Evolutionary conservation across 495 filamentous ascomycete species (phyloP), one percentile per base, ranked within the genome.

Genomic region (Aspergillus campestris): DNA sequence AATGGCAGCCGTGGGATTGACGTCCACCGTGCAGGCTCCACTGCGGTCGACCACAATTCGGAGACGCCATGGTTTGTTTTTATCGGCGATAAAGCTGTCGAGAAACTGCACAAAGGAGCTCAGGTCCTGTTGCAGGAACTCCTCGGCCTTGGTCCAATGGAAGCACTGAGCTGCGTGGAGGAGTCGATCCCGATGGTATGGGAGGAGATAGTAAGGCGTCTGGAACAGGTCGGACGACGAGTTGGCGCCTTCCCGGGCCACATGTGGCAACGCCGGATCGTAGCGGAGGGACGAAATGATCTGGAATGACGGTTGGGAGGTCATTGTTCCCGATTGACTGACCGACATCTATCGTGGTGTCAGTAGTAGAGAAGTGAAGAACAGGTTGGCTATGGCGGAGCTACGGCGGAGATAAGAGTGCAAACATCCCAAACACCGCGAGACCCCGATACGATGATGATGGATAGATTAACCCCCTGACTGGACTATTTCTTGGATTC

Each of bases 141-240:
- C 31, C 11, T 56, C 15, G 8, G 65, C 66, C 29, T 53, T 37
- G 4, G 51, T 24, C 81, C 82, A 91, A 18, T 69, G 55, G 64
- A 89, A 94, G 48, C 85, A 66, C 28, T 65, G 63, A 0, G 86
- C 88, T 24, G 88, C 87, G 45, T 72, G 69, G 36, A 89, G 72
- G 56, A 96, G 79, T n/a, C 81, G 87, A 55, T 92, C 84, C 14
- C 78, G 80, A 61, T 97, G 91, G 62, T 82, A 83, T 36, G 76
- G 64, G 9, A 94, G 75, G 69, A 96, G 86, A 67, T 95, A 95
- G 56, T 92, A 84, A 1, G 80, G 80, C n/a, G 78, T 81, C 13
- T 69, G 49, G 13, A 70, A 64, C 8, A 59, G 58, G 28, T 55
- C 48, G 15, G 64, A 60, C 40, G 58, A 66, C 41, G 57, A 49